These are phyloP conservation scores for Gonapodya prolifera DNA, from an alignment of 192 early-diverging fungal genomes.

Conservation along the genomic window DNA sequence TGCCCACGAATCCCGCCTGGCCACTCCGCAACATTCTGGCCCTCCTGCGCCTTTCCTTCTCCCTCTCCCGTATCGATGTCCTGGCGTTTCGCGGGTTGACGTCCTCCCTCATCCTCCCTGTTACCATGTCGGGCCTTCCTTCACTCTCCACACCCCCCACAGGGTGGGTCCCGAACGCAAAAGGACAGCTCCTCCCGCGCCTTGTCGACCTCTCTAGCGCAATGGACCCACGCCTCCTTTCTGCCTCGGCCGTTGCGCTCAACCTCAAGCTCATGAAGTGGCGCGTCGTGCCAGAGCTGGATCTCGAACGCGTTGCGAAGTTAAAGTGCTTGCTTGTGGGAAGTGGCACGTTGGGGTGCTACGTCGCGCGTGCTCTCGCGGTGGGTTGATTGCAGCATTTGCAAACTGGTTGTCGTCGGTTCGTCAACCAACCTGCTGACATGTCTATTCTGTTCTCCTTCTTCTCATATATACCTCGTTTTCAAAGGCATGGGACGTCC, in stretches of 20 bases:
- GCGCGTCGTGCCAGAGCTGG: slow-evolving; percentile 71
- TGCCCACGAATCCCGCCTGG: slow-evolving; percentile 74
- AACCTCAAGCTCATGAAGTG: slow-evolving; percentile 97
- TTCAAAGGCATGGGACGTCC: slow-evolving; percentile 77
- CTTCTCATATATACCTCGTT: slow-evolving; percentile 5
- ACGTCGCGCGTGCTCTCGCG: slow-evolving; percentile 71
- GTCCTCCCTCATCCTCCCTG: slow-evolving; percentile 4
- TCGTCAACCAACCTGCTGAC: too few species aligned
- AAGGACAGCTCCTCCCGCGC: slow-evolving; percentile 68
- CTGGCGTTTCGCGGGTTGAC: not conserved
- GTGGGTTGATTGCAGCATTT: too few species aligned
- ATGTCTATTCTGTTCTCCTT: too few species aligned
- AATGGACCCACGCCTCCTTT: slow-evolving; percentile 77
- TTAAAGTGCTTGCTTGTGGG: slow-evolving; percentile 81
- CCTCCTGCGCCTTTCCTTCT: not conserved
- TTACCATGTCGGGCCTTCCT: slow-evolving; percentile 5
- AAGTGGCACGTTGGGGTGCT: slow-evolving; percentile 88
- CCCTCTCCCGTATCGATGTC: not conserved
- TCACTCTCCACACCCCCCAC: slow-evolving; percentile 20
- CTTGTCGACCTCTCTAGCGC: slow-evolving; percentile 67
- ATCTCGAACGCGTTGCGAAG: slow-evolving; percentile 63
- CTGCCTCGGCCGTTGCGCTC: slow-evolving; percentile 79
- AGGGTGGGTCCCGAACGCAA: slow-evolving; percentile 85
- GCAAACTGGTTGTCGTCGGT: too few species aligned
- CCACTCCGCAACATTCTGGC: slow-evolving; percentile 74